These are phyloP conservation scores for Metschnikowia rubicola DNA, from an alignment of 805 yeast genomes.

Conservation along the genomic window DNA sequence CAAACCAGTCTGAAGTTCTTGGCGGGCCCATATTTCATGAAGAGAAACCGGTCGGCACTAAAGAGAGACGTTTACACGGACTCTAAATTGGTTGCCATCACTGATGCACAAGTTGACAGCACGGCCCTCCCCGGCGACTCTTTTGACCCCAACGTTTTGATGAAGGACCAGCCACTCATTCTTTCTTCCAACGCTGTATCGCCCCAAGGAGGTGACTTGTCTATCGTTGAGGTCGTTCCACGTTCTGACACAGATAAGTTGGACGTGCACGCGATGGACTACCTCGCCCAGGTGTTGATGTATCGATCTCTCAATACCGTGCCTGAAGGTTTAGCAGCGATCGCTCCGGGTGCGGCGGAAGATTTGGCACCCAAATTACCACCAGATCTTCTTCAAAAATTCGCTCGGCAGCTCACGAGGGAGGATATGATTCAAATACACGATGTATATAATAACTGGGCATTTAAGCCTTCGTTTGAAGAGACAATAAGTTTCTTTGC, in stretches of 20 bases:
- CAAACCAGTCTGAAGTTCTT: constrained; percentile 54
- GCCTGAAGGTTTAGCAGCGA: constrained; percentile 42
- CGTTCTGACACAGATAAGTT: constrained; percentile 22
- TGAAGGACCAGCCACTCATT: constrained; percentile 36
- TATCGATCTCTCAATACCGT: constrained; percentile 40
- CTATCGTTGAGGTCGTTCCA: constrained; percentile 56
- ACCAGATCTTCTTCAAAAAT: constrained; percentile 38
- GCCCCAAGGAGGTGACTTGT: constrained; percentile 37
- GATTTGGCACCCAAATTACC: constrained; percentile 36
- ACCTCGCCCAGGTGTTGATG: constrained; percentile 42
- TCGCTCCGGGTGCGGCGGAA: constrained; percentile 82
- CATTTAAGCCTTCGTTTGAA: constrained; percentile 66
- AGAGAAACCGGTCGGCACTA: constrained; percentile 61
- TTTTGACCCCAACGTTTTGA: constrained; percentile 35
- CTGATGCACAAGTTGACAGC: constrained; percentile 19
- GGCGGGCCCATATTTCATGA: constrained; percentile 48
- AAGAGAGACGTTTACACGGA: constrained; percentile 65
- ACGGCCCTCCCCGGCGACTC: constrained; percentile 21
- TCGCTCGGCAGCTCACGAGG: constrained; percentile 46
- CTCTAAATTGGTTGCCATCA: constrained; percentile 50
- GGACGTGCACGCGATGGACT: constrained; percentile 59
- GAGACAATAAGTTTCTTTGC: constrained; percentile 16
- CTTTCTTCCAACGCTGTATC: constrained; percentile 26
- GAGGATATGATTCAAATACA: constrained; percentile 56
- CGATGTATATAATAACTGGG: constrained; percentile 65